These are phyloP conservation scores for Pseudogymnoascus sp. DNA, from an alignment of 2,329 filamentous ascomycete genomes.

Conservation along the genomic window DNA sequence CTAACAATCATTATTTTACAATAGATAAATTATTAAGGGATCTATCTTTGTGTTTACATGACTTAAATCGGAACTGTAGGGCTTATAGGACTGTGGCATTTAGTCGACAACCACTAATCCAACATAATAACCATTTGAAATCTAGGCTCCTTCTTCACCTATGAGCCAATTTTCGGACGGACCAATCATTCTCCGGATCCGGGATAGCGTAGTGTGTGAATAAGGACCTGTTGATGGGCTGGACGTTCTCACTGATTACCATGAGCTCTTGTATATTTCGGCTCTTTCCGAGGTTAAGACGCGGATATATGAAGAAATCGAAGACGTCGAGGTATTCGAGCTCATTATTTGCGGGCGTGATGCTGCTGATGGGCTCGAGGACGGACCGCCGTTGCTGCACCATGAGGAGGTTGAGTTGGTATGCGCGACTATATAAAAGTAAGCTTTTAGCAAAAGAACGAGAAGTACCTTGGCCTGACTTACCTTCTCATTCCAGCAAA, in stretches of 20 bases:
- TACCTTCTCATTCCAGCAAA: conserved; percentile 66
- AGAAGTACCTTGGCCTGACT: too few relatives aligned
- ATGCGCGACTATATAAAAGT: conserved; percentile 61
- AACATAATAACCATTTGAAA: too few relatives aligned
- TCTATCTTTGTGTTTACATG: too few relatives aligned
- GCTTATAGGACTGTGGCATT: too few relatives aligned
- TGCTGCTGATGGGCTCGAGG: conserved; percentile 37
- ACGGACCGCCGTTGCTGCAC: conserved; percentile 51
- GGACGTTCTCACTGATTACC: neutral
- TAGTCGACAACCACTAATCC: too few relatives aligned
- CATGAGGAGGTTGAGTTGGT: conserved; percentile 83
- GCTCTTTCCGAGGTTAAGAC: conserved; percentile 27
- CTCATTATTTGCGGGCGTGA: conserved; percentile 69
- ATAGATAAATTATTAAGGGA: too few relatives aligned
- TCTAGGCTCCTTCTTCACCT: too few relatives aligned
- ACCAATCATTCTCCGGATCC: neutral
- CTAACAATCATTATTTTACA: too few relatives aligned
- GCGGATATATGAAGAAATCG: conserved; percentile 86
- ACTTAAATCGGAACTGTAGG: too few relatives aligned
- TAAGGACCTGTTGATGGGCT: neutral
- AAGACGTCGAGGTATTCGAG: conserved; percentile 89
- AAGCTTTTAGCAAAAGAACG: too few relatives aligned
- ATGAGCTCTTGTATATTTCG: neutral
- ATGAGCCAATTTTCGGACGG: too few relatives aligned
- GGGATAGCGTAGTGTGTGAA: neutral